Evolutionary conservation across 495 filamentous ascomycete genomes (phyloP), one percentile per base, ranked within the genome.

Genomic region (Penicillium macrosclerotiorum): DNA sequence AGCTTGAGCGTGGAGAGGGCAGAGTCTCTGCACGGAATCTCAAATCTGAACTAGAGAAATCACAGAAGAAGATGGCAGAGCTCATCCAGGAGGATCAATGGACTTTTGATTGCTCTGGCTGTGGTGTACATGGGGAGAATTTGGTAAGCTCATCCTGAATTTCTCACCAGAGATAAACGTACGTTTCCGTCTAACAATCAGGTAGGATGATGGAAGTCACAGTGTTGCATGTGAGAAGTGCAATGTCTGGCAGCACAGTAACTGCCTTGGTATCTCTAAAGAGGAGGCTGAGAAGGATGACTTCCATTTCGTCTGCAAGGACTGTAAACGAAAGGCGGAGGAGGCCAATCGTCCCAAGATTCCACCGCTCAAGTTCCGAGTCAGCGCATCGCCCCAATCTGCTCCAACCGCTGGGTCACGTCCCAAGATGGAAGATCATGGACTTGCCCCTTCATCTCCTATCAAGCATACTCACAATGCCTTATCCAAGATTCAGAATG

Each of bases 241-340:
- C 74, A 93, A 86, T 60, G 83, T 95, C 14, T 98, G 93, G 93
- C 92, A 96, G 60, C 93, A 96, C 56, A 92, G 87, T 72, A 85
- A 83, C 37, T 98, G 93, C 57, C 80, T 95, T 37, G 86, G 83
- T 23, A 87, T 97, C 45, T 76, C 75, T 8, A 77, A 89, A 46
- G 73, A 75, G 34, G 85, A 88, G 45, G 92, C 89, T 5, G 89
- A 95, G 41, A 73, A 82, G 34, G 88, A 91, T 9, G 86, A 94
- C 53, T 96, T 95, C 60, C 83, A 88, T 42, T 96, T 95, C 62
- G 71, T 96, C 39, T 98, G 93, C 68, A 72, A 72, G 17, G 79
- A 82, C 37, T 98, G 93, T 68, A 79, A 80, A 55, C 76, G 76
- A 34, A 81, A 80, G 30, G 83, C 79, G 43, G 77, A 83, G 51